Evolutionary conservation across 495 filamentous ascomycete genomes (phyloP).

Genomic region (Pyrenopolyporus hunteri): DNA sequence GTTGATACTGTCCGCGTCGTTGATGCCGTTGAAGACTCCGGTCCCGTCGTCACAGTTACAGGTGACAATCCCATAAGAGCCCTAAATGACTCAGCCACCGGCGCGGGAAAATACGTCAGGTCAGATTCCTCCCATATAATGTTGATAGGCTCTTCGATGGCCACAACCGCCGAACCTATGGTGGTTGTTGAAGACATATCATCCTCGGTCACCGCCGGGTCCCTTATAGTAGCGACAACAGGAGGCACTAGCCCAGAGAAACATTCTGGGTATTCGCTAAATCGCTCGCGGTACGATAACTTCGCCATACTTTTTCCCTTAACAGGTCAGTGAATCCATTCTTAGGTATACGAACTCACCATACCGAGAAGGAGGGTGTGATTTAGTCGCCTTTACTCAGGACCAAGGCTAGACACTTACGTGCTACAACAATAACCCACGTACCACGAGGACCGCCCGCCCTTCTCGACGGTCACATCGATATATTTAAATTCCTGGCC

Average conservation of each 20-base stretch:
- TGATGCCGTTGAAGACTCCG: background rate
- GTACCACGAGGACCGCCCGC: background rate
- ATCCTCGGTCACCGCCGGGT: background rate
- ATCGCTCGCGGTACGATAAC: slow-evolving; percentile 1
- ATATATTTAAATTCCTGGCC: slow-evolving; percentile 15
- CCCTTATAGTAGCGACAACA: background rate
- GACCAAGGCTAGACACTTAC: too few relatives aligned
- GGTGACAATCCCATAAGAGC: slow-evolving; percentile 6
- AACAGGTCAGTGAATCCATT: too few relatives aligned
- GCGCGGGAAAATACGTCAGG: slow-evolving; percentile 3
- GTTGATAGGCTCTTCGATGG: slow-evolving; percentile 3
- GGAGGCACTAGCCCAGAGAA: slow-evolving; percentile 2
- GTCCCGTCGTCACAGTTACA: background rate
- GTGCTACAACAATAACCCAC: slow-evolving; percentile 7
- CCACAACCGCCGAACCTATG: background rate
- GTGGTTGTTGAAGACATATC: background rate
- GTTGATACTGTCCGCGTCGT: too few relatives aligned
- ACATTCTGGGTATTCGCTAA: background rate
- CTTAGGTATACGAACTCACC: background rate
- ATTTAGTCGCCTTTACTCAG: too few relatives aligned
- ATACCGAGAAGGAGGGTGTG: too few relatives aligned
- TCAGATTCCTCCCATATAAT: slow-evolving; percentile 10
- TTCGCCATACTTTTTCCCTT: too few relatives aligned
- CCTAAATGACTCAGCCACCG: slow-evolving; percentile 12
- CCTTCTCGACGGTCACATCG: slow-evolving; percentile 1